Base-by-base conservation (phyloP, 495 filamentous ascomycete species). In the Aspergillus hancockii region DNA sequence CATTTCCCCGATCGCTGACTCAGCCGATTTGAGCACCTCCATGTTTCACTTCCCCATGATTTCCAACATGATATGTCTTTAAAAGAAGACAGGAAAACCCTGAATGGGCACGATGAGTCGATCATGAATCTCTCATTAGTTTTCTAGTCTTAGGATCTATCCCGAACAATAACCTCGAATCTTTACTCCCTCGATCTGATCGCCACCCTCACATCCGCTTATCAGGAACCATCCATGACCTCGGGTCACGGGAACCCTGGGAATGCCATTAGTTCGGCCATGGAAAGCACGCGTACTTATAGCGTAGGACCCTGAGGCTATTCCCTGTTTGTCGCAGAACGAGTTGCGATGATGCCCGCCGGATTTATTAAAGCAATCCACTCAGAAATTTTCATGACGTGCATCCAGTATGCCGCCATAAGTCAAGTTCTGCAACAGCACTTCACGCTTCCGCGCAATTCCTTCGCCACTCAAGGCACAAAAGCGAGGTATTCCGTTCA, bases 151-250 rank as follows among this genome's bases (percentile, higher is more conserved):
- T 40, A 40, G 12, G 25, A 28, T 28, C 25, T 28, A 28, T 28
- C 3, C 25, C 3, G 3, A 28, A 28, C 25, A 28, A 7, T 3
- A 28, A 3, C 3, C 25, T 7, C 25, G 25, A 28, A 28, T 7
- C 25, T 28, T 28, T n/a, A n/a, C n/a, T n/a, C n/a, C 25, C 25
- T 28, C 25, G 25, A 28, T 28, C 12, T n/a, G n/a, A 40, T 40
- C 36, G 3, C 36, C 10, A 40, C 10, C 10, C 3, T 40, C 16
- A 40, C 36, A 3, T n/a, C 40, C 12, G 43, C 22, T 23, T 8
- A 47, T 47, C 43, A 47, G 43, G 43, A 47, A 47, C 19, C 12
- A 47, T 47, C 19, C 43, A 47, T 47, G 43, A 47, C 43, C 43
- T 47, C 43, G 18, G 43, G 19, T 47, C 43, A 47, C 43, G 43